Evolutionary conservation across 139 green algal species (phyloP), one percentile per base, ranked within the genome.

Genomic region (Chlorella sp.): DNA sequence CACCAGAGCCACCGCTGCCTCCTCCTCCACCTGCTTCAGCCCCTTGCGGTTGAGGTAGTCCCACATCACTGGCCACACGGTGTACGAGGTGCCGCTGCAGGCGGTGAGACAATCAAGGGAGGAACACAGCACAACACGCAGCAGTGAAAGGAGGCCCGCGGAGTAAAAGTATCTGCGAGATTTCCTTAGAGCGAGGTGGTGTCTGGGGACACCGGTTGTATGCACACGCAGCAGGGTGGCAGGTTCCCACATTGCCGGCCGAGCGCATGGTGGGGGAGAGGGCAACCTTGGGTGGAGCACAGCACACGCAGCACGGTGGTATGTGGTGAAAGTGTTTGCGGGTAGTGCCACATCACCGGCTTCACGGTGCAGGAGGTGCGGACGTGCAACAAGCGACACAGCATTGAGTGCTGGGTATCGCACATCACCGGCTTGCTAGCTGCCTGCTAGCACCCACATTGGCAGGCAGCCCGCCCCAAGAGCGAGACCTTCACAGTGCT

Each of bases 21-120:
- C 90, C 42, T 85, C 66, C 22, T 89, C 69, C 57, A 92, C 89
- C 76, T 85, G 81, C 76, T 91, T 91, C 60, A 93, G 83, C 22
- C 86, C 86, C 36, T 90, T 93, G 32, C 71, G 18, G 19, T 28
- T 53, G 16, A 93, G 77, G 42, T 90, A 90, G 16, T 80, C 87
- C 39, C 69, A 53, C 91, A 93, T 93, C 1, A 93, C 76, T 3
- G 91, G 91, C 91, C 91, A 93, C 34, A 95, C 93, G 28, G 90
- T 92, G 89, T 95, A 96, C 0, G 89, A 30, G 12, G 81, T 86
- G 73, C 92, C 91, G 39, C 82, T 92, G 79, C 79, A 84, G 7
- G 48, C 48, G 9, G 48, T 5, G 48, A 57, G 48, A 16, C 7
- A 57, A 48, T 14, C 18, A 34, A 81, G 21, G 75, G 9, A 28